phyloP scores from a whole-genome alignment of 805 yeast species.

The Brettanomyces sp. region DNA sequence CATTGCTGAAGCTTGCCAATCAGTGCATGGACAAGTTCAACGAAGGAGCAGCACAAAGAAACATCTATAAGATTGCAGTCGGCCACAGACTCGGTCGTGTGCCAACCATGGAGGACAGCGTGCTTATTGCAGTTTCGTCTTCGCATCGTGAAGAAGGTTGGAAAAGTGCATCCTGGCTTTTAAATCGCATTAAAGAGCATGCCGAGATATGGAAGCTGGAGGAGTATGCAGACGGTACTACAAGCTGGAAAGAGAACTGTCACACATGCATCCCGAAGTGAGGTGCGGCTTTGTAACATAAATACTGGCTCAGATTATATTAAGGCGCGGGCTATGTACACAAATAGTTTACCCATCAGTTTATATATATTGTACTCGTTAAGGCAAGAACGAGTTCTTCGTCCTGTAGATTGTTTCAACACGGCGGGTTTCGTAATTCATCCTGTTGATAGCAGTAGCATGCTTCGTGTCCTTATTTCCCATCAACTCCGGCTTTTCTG shows the following conservation, averaged over 20 bases:
- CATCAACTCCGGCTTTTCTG: slow-evolving; percentile 33
- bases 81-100: slow-evolving; percentile 40
- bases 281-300: too few species aligned
- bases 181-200: slow-evolving; percentile 34
- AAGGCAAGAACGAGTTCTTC: slow-evolving; percentile 35
- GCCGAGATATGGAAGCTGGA: slow-evolving; percentile 48
- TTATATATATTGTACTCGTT: background rate
- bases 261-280: slow-evolving; percentile 9
- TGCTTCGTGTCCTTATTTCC: slow-evolving; percentile 33
- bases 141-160: slow-evolving; percentile 41
- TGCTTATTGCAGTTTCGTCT: slow-evolving; percentile 33
- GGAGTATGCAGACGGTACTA: slow-evolving; percentile 30
- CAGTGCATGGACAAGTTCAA: slow-evolving; percentile 22
- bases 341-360: background rate
- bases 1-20: slow-evolving; percentile 27
- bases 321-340: background rate
- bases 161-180: slow-evolving; percentile 33
- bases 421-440: slow-evolving; percentile 46
- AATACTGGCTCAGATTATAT: background rate
- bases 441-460: slow-evolving; percentile 43
- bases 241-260: slow-evolving; percentile 36
- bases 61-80: slow-evolving; percentile 29
- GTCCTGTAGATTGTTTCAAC: slow-evolving; percentile 48
- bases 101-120: slow-evolving; percentile 38
- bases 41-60: background rate